Evolutionary conservation across 768 basidiomycete genomes (phyloP).

Genomic region (Mycena rebaudengoi): DNA sequence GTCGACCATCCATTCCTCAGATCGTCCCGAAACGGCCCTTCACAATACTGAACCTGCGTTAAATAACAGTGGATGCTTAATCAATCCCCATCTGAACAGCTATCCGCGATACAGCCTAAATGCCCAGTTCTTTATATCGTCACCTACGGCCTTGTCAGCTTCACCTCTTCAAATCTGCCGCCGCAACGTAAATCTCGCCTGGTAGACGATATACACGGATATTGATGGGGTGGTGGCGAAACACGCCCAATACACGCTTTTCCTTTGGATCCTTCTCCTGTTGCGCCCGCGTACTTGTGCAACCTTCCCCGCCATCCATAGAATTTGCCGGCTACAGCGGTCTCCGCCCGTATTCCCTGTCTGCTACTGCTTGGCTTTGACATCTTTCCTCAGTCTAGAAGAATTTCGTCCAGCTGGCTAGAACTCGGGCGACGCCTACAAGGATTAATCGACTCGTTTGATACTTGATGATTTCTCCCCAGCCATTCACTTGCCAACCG

Average conservation of each 20-base stretch:
- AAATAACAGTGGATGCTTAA: no score
- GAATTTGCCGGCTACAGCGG: conserved; percentile 14
- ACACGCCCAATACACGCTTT: conserved; percentile 23
- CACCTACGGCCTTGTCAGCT: conserved; percentile 15
- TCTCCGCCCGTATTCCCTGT: conserved; percentile 20
- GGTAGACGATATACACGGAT: conserved; percentile 22
- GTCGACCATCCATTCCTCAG: no score
- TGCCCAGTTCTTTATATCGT: no score
- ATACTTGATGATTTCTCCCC: not conserved
- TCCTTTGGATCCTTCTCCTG: conserved; percentile 28
- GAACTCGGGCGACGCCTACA: not conserved
- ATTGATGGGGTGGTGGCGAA: not conserved
- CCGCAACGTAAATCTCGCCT: conserved; percentile 20
- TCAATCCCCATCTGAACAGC: not conserved
- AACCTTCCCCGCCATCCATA: conserved; percentile 11
- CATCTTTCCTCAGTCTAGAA: conserved; percentile 14
- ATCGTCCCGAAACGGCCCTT: no score
- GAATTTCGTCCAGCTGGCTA: conserved; percentile 13
- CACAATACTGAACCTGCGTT: no score
- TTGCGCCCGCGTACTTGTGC: not conserved
- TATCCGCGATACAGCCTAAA: conserved; percentile 18
- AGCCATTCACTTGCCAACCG: not conserved
- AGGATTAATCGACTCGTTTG: not conserved
- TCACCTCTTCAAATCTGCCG: conserved; percentile 8
- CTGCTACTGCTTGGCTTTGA: not conserved